Evolutionary conservation across 441 rosid genomes (phyloP).

Genomic region (Arabidopsis lyrata): DNA sequence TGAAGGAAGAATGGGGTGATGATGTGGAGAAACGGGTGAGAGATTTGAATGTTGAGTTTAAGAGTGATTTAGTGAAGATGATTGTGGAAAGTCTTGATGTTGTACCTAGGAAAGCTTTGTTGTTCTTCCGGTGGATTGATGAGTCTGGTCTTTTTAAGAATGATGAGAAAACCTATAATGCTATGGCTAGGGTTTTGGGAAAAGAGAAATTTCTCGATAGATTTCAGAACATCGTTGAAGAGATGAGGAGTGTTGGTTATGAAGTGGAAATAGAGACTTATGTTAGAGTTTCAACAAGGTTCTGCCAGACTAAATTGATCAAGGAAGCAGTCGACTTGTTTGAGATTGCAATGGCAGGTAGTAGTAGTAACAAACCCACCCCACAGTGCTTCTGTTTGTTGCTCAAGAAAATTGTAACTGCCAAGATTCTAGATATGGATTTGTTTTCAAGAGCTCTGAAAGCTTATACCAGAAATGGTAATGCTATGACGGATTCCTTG

Average conservation of each 20-base stretch:
- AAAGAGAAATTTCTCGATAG: slow-evolving; percentile 78
- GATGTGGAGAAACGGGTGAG: slow-evolving; percentile 59
- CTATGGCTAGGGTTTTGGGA: slow-evolving; percentile 77
- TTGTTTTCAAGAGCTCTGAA: slow-evolving; percentile 71
- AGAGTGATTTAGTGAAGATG: slow-evolving; percentile 62
- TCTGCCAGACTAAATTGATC: slow-evolving; percentile 66
- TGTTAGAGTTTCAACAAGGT: slow-evolving; percentile 58
- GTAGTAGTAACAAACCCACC: slow-evolving; percentile 62
- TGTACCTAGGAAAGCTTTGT: slow-evolving; percentile 73
- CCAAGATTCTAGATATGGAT: slow-evolving; percentile 61
- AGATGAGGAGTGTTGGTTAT: slow-evolving; percentile 65
- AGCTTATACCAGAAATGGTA: slow-evolving; percentile 57
- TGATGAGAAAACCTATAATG: slow-evolving; percentile 69
- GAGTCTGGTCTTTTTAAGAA: slow-evolving; percentile 66
- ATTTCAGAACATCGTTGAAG: slow-evolving; percentile 74
- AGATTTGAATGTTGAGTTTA: slow-evolving; percentile 57
- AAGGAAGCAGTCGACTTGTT: slow-evolving; percentile 79
- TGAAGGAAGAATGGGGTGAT: slow-evolving; percentile 71
- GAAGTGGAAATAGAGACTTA: slow-evolving; percentile 76
- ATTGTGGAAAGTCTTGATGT: slow-evolving; percentile 66
- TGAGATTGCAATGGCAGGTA: slow-evolving; percentile 66
- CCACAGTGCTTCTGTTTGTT: slow-evolving; percentile 55
- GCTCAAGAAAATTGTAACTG: slow-evolving; percentile 70
- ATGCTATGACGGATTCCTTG: slow-evolving; percentile 62
- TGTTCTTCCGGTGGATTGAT: slow-evolving; percentile 84